phyloP scores from a whole-genome alignment of 495 filamentous ascomycete species.

The Hypoxylon cercidicola region DNA sequence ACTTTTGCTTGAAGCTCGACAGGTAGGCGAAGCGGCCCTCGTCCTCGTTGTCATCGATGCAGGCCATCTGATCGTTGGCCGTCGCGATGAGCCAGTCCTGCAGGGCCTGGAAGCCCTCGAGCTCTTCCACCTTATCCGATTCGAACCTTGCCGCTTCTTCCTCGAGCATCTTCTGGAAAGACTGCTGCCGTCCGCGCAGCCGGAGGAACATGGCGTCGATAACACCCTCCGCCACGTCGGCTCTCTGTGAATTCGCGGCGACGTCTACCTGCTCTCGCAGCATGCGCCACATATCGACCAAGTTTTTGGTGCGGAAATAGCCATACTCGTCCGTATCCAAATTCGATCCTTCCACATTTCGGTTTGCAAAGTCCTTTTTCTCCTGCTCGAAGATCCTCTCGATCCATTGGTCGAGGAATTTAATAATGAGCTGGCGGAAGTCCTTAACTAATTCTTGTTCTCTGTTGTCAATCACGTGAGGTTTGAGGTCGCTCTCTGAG shows the following conservation, averaged over 20 bases:
- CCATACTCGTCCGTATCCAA: slow-evolving; percentile 87
- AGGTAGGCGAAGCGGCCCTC: slow-evolving; percentile 78
- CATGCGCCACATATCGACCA: slow-evolving; percentile 98
- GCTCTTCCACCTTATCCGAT: slow-evolving; percentile 64
- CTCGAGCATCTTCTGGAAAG: slow-evolving; percentile 88
- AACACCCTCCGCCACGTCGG: slow-evolving; percentile 90
- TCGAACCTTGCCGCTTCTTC: slow-evolving; percentile 83
- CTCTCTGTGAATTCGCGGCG: slow-evolving; percentile 79
- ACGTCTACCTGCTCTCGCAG: slow-evolving; percentile 87
- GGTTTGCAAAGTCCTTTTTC: slow-evolving; percentile 77
- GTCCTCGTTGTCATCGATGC: slow-evolving; percentile 88
- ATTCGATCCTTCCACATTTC: slow-evolving; percentile 74
- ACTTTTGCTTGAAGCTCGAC: slow-evolving; percentile 79
- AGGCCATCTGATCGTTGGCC: slow-evolving; percentile 97
- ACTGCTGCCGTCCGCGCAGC: slow-evolving; percentile 79
- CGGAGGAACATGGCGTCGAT: slow-evolving; percentile 93
- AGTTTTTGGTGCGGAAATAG: slow-evolving; percentile 86
- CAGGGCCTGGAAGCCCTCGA: slow-evolving; percentile 81
- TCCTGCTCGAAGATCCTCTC: slow-evolving; percentile 86
- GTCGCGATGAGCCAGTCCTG: slow-evolving; percentile 97
- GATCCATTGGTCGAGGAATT: slow-evolving; percentile 97
- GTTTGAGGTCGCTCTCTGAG: slow-evolving; percentile 73
- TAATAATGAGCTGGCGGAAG: slow-evolving; percentile 93
- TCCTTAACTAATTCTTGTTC: slow-evolving; percentile 90
- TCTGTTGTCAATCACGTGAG: slow-evolving; percentile 87